Conservation (phyloP, 2,329 filamentous ascomycete genomes). For the Alternaria atra region DNA sequence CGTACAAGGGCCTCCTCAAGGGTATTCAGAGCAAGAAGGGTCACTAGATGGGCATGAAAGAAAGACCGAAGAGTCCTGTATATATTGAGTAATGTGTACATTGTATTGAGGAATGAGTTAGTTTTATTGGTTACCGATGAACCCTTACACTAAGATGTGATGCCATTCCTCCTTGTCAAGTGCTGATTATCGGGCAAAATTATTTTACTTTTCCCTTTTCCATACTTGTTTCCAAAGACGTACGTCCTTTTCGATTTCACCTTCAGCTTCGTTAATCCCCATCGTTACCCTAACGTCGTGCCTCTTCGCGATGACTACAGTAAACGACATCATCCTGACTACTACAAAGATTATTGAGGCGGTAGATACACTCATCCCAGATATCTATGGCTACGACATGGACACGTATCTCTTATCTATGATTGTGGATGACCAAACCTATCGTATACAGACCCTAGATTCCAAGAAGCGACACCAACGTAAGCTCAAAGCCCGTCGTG, state of each 20-base stretch:
- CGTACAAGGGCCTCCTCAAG: slow-evolving; percentile 42
- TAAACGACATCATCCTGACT: no score
- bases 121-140: not conserved
- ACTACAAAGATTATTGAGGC: no score
- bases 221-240: no score
- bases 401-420: not conserved
- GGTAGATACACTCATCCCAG: no score
- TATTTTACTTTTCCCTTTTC: no score
- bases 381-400: not conserved
- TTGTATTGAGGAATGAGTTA: not conserved
- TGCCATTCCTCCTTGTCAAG: not conserved
- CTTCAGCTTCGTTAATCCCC: no score
- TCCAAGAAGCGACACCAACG: not conserved
- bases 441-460: not conserved
- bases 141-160: not conserved
- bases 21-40: slow-evolving; percentile 32
- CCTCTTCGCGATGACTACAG: no score
- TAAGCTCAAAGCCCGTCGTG: not conserved
- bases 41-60: not conserved
- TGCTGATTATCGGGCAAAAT: no score
- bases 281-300: no score
- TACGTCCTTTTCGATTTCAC: no score
- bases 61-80: not conserved
- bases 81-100: not conserved
- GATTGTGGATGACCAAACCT: not conserved